Evolutionary conservation across 1,284 basidiomycete genomes (phyloP).

Genomic region (Meira nashicola): DNA sequence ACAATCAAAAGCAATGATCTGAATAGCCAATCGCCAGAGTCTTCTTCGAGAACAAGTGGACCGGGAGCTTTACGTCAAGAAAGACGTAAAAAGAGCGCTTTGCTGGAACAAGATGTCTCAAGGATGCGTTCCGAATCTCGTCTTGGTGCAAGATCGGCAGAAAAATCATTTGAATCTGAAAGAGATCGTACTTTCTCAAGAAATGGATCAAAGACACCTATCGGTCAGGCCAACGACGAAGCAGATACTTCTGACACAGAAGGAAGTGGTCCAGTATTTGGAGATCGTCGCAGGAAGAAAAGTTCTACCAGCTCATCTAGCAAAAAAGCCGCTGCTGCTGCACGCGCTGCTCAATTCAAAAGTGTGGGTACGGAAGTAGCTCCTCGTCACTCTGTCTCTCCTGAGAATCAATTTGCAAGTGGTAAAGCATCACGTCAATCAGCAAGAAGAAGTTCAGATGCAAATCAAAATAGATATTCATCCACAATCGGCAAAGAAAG

Average conservation of each 20-base stretch:
- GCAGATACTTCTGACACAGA: constrained; percentile 11
- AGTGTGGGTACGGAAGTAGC: too few species aligned
- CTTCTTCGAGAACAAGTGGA: neutral
- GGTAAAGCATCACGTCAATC: too few species aligned
- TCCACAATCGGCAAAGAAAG: too few species aligned
- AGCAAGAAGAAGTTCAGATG: too few species aligned
- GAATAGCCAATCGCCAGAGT: neutral
- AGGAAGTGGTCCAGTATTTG: constrained; percentile 4
- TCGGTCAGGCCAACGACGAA: neutral
- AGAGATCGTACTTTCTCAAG: neutral
- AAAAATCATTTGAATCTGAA: neutral
- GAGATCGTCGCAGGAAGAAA: neutral
- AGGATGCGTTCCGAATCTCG: constrained; percentile 35
- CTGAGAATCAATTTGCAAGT: too few species aligned
- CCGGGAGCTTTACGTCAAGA: neutral
- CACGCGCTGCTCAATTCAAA: constrained; percentile 1
- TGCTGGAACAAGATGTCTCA: constrained; percentile 33
- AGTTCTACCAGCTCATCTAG: constrained; percentile 8
- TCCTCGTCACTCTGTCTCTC: too few species aligned
- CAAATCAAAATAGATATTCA: too few species aligned
- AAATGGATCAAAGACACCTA: neutral
- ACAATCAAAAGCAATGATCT: neutral
- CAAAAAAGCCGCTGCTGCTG: neutral
- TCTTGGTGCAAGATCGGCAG: constrained; percentile 11
- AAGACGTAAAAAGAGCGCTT: constrained; percentile 21